These are phyloP conservation scores for Neurospora crassa DNA, from an alignment of 2,329 filamentous ascomycete species.

Conservation along the genomic window DNA sequence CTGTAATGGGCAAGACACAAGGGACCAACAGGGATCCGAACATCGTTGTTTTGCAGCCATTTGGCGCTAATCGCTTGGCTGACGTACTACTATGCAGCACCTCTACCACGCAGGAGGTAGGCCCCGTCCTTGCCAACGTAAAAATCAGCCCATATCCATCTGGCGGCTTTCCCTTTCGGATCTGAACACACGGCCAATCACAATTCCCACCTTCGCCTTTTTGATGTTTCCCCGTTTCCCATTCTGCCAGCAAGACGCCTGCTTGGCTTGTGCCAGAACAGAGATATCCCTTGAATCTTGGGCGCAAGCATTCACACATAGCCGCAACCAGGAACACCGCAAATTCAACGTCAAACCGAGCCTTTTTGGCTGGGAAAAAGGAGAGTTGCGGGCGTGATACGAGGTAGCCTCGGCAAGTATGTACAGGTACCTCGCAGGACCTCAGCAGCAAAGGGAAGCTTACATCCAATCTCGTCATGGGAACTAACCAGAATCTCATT, in stretches of 20 bases:
- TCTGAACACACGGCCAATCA: not conserved
- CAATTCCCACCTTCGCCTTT: not conserved
- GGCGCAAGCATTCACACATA: not conserved
- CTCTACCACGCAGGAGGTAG: not conserved
- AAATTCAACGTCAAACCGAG: not conserved
- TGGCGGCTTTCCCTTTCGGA: not conserved
- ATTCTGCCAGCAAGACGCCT: not conserved
- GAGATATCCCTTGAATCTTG: not conserved
- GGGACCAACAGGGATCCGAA: slow-evolving; percentile 1
- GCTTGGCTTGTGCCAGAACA: not conserved
- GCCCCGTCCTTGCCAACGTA: not conserved
- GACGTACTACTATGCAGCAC: not conserved
- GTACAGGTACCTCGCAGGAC: not conserved
- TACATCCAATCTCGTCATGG: not conserved
- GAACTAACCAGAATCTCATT: not conserved
- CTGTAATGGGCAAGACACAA: not conserved
- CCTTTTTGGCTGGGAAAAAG: not conserved
- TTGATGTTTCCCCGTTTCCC: not conserved
- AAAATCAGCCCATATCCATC: not conserved
- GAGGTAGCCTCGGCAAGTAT: not conserved
- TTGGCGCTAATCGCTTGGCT: not conserved
- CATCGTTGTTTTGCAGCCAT: not conserved
- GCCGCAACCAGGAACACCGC: not conserved
- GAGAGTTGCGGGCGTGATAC: not conserved
- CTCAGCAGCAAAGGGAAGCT: not conserved